These are phyloP conservation scores for Pythium coloratum DNA, from an alignment of 352 stramenopile species.

Conservation along the genomic window DNA sequence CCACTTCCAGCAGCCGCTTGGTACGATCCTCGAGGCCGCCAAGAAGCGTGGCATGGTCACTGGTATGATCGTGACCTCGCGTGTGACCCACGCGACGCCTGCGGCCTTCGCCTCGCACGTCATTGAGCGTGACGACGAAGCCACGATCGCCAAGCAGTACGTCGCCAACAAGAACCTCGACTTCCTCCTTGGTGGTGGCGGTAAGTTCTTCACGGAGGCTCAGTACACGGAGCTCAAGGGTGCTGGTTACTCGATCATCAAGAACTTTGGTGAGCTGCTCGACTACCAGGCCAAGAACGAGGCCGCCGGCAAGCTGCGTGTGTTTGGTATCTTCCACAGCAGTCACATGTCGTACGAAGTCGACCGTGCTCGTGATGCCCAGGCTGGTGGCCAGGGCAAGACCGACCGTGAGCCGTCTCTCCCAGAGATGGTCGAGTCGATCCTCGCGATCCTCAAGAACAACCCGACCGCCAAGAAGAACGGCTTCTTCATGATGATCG, in stretches of 20 bases:
- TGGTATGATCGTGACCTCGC: slow-evolving; percentile 66
- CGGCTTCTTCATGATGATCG: slow-evolving; percentile 77
- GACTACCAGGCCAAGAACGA: slow-evolving; percentile 54
- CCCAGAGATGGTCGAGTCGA: slow-evolving; percentile 62
- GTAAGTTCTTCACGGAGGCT: slow-evolving; percentile 49
- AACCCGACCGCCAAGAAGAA: slow-evolving; percentile 72
- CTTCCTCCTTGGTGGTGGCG: slow-evolving; percentile 56
- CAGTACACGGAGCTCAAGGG: slow-evolving; percentile 44
- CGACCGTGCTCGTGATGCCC: slow-evolving; percentile 42
- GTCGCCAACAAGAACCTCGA: slow-evolving; percentile 69
- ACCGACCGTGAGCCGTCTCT: slow-evolving; percentile 52
- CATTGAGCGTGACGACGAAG: slow-evolving; percentile 50
- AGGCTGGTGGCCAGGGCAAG: slow-evolving; percentile 35
- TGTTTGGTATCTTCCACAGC: slow-evolving; percentile 63
- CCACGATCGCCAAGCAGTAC: slow-evolving; percentile 60
- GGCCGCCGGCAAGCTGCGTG: slow-evolving; percentile 43
- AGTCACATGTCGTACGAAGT: slow-evolving; percentile 74
- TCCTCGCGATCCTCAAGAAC: slow-evolving; percentile 61
- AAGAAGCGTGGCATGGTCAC: slow-evolving; percentile 68
- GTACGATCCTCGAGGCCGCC: slow-evolving; percentile 61
- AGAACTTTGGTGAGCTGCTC: slow-evolving; percentile 54
- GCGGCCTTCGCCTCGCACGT: slow-evolving; percentile 58
- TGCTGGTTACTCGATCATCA: slow-evolving; percentile 49
- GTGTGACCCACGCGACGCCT: slow-evolving; percentile 62
- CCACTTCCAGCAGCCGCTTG: slow-evolving; percentile 51